Percentiles rank a stretch among this genome's conserved stretches.
These are phyloP conservation scores for Psilocybe tampanensis DNA, from an alignment of 768 basidiomycete genomes.

Conservation along the genomic window DNA sequence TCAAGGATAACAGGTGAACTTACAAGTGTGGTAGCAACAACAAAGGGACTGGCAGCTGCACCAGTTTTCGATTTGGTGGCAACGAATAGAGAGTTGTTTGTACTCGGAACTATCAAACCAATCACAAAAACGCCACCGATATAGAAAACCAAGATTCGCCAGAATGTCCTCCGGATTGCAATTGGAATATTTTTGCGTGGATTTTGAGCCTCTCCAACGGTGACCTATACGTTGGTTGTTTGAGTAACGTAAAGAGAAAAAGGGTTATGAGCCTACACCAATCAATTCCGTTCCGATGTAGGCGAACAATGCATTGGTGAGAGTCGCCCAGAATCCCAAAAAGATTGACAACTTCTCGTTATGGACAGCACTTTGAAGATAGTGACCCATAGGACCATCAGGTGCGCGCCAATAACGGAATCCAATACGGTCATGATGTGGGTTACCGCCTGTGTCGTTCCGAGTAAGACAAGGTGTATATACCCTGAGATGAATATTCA, in stretches of 20 bases:
- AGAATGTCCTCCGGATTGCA: constrained; percentile 68
- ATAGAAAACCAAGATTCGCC: constrained; percentile 60
- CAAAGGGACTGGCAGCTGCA: constrained; percentile 68
- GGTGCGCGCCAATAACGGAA: constrained; percentile 52
- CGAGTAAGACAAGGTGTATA: constrained; percentile 29
- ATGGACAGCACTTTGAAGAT: constrained; percentile 50
- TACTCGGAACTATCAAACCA: constrained; percentile 69
- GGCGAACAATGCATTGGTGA: constrained; percentile 75
- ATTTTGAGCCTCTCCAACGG: constrained; percentile 65
- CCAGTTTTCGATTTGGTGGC: constrained; percentile 48
- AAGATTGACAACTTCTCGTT: constrained; percentile 54
- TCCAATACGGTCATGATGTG: constrained; percentile 47
- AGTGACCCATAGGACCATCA: constrained; percentile 59
- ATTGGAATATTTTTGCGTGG: constrained; percentile 74
- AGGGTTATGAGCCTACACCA: constrained; percentile 48
- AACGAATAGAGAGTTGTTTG: constrained; percentile 46
- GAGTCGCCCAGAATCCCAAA: constrained; percentile 71
- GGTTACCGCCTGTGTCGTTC: constrained; percentile 47
- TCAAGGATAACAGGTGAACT: background rate
- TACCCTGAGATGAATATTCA: constrained; percentile 8
- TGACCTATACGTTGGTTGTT: constrained; percentile 30
- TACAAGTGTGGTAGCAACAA: constrained; percentile 49
- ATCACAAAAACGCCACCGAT: constrained; percentile 74
- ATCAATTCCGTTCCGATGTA: constrained; percentile 79
- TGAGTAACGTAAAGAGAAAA: background rate